phyloP scores from a whole-genome alignment of 495 filamentous ascomycete genomes.

The Cladorrhinum samala region DNA sequence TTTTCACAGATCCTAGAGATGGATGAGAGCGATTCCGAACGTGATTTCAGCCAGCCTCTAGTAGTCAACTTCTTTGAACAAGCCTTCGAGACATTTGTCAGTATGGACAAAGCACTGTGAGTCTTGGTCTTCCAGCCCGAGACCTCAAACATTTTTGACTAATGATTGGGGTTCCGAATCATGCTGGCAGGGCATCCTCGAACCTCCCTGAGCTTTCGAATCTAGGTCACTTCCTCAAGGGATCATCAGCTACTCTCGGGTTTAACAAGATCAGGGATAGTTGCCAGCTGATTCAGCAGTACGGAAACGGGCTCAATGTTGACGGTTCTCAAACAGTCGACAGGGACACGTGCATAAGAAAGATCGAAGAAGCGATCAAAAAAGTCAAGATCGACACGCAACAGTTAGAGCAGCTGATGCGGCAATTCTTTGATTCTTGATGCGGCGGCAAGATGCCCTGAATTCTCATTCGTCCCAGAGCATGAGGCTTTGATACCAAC shows the following conservation, averaged over 20 bases:
- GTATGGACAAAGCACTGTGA: slow-evolving; percentile 82
- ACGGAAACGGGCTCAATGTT: slow-evolving; percentile 71
- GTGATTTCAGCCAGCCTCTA: slow-evolving; percentile 74
- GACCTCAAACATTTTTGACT: too few relatives aligned
- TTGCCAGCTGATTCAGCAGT: slow-evolving; percentile 96
- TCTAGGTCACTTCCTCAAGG: slow-evolving; percentile 94
- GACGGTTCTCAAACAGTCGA: slow-evolving; percentile 62
- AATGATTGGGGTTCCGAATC: slow-evolving; percentile 5
- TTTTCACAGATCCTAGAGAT: slow-evolving; percentile 97
- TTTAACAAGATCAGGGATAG: slow-evolving; percentile 85
- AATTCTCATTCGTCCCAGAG: background rate
- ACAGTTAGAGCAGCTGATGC: slow-evolving; percentile 66
- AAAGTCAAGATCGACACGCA: slow-evolving; percentile 69
- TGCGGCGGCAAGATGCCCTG: background rate
- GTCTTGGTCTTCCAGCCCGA: too few relatives aligned
- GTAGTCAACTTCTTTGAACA: slow-evolving; percentile 92
- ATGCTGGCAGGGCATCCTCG: slow-evolving; percentile 46
- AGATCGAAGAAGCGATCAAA: slow-evolving; percentile 62
- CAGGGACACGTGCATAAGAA: slow-evolving; percentile 56
- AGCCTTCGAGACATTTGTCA: slow-evolving; percentile 73
- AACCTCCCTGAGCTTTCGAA: slow-evolving; percentile 69
- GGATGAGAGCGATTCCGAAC: slow-evolving; percentile 79
- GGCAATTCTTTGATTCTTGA: slow-evolving; percentile 56
- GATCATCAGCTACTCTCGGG: slow-evolving; percentile 93
- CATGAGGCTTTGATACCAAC: too few relatives aligned